Percentiles rank a stretch among this genome's conserved stretches.
Conservation (phyloP, 129 eudicot genomes). For the Pseudognaphalium luteoalbum region DNA sequence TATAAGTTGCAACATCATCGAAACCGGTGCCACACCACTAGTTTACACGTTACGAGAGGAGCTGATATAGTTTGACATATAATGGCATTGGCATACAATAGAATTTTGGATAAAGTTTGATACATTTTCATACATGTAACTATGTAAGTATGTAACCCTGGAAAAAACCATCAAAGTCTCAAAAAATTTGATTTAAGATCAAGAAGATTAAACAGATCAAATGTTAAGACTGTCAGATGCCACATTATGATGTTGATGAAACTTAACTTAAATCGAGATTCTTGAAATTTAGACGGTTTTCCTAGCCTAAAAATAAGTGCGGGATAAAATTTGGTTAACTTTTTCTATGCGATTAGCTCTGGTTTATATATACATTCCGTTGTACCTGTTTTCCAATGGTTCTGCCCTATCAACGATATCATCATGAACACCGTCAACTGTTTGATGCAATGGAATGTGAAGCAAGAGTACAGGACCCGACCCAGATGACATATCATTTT, state of each 20-base stretch:
- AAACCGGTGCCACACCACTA: no score
- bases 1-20: no score
- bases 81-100: no score
- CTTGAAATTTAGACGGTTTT: not conserved
- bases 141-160: not conserved
- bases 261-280: not conserved
- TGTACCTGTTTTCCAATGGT: slow-evolving; percentile 33
- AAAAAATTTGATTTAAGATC: not conserved
- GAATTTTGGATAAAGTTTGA: no score
- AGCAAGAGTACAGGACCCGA: slow-evolving; percentile 61
- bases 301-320: not conserved
- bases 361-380: not conserved
- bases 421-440: slow-evolving; percentile 20
- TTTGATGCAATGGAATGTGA: slow-evolving; percentile 58
- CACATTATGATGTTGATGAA: not conserved
- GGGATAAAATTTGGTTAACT: slow-evolving; percentile 5
- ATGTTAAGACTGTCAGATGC: not conserved
- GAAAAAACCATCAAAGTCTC: not conserved
- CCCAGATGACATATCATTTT: slow-evolving; percentile 46
- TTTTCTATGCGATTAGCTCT: slow-evolving; percentile 1
- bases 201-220: not conserved
- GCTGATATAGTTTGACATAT: no score
- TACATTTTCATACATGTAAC: no score
- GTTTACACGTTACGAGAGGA: no score
- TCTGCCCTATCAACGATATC: slow-evolving; percentile 10